Percentiles rank a stretch among this genome's conserved stretches.
These are phyloP conservation scores for Pouteria campechiana DNA, from an alignment of 179 eudicot species.

Conservation along the genomic window DNA sequence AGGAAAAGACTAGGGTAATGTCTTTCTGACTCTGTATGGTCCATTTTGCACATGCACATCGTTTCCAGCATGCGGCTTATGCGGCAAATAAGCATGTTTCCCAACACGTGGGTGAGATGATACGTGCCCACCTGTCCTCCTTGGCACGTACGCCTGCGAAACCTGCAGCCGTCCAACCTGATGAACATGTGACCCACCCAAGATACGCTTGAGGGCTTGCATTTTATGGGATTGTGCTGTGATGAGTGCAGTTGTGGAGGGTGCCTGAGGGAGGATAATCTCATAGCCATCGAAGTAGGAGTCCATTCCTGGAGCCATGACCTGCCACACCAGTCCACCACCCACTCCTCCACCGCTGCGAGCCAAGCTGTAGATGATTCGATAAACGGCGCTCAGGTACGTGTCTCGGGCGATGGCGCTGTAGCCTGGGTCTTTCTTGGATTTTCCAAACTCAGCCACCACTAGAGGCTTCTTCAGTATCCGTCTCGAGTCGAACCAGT, in stretches of 20 bases:
- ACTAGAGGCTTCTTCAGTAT: slow-evolving; percentile 23
- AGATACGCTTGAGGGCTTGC: slow-evolving; percentile 1
- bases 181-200: too few relatives aligned
- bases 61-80: too few relatives aligned
- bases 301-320: slow-evolving; percentile 20
- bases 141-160: too few relatives aligned
- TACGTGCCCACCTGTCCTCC: too few relatives aligned
- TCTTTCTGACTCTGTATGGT: too few relatives aligned
- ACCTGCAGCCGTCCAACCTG: too few relatives aligned
- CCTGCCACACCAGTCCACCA: slow-evolving; percentile 30
- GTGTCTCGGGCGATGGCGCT: slow-evolving; percentile 7
- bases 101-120: too few relatives aligned
- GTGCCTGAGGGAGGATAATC: slow-evolving; percentile 13
- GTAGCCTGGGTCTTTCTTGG: slow-evolving; percentile 22
- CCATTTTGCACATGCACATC: too few relatives aligned
- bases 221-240: slow-evolving; percentile 12
- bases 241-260: slow-evolving; percentile 10
- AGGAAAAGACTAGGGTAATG: too few relatives aligned
- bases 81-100: too few relatives aligned
- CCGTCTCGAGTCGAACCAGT: slow-evolving; percentile 11
- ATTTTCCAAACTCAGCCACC: slow-evolving; percentile 19
- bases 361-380: slow-evolving; percentile 4
- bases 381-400: slow-evolving; percentile 4
- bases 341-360: slow-evolving; percentile 11
- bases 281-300: slow-evolving; percentile 18